A percentile compares a stretch with the other conserved stretches of the same genome.
Conservation (phyloP, 148 eudicot species). For the Arbutus unedo region DNA sequence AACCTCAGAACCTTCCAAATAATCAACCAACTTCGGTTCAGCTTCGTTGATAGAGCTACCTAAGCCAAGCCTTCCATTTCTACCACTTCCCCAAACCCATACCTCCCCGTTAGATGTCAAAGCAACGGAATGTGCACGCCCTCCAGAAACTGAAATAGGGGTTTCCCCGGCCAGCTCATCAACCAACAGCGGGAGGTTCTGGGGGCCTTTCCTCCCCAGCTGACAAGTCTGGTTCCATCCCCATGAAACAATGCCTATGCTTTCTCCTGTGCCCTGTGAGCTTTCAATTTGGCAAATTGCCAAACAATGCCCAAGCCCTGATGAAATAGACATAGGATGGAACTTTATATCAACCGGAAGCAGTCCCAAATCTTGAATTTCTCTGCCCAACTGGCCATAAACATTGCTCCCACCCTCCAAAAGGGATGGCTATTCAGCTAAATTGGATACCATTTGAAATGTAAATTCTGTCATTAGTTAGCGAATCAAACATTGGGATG, state of each 20-base stretch:
- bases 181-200: slow-evolving; percentile 48
- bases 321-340: slow-evolving; percentile 52
- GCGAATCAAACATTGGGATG: neutral
- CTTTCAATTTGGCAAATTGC: slow-evolving; percentile 52
- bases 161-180: slow-evolving; percentile 47
- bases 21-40: slow-evolving; percentile 65
- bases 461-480: neutral
- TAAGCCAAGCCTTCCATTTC: slow-evolving; percentile 89
- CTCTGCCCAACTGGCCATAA: slow-evolving; percentile 82
- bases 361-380: slow-evolving; percentile 46
- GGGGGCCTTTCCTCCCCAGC: slow-evolving; percentile 79
- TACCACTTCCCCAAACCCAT: slow-evolving; percentile 95
- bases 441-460: neutral
- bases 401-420: slow-evolving; percentile 63
- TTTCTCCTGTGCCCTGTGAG: slow-evolving; percentile 21
- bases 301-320: slow-evolving; percentile 86
- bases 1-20: slow-evolving; percentile 51
- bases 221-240: slow-evolving; percentile 89
- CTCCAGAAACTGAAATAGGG: slow-evolving; percentile 58
- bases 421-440: neutral
- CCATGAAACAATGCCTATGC: slow-evolving; percentile 58
- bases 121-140: slow-evolving; percentile 83
- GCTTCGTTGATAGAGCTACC: slow-evolving; percentile 76
- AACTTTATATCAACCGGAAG: slow-evolving; percentile 51
- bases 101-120: slow-evolving; percentile 53